Evolutionary conservation across 2,329 filamentous ascomycete genomes (phyloP).

Genomic region (Coniochaeta ligniaria): DNA sequence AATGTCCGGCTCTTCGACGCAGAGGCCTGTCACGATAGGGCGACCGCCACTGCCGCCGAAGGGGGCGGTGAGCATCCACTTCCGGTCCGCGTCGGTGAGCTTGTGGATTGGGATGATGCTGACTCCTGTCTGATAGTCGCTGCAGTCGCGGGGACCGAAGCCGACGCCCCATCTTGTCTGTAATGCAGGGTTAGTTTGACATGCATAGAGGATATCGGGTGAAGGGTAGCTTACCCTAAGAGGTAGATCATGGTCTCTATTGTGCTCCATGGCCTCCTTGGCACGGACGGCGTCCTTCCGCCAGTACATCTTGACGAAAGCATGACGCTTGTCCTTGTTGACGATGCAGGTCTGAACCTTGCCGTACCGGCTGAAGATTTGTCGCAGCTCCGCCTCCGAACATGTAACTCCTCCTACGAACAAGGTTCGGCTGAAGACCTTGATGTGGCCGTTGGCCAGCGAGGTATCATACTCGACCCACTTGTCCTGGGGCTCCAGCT

Average conservation of each 20-base stretch:
- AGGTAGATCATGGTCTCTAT: slow-evolving; percentile 63
- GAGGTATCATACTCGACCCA: slow-evolving; percentile 73
- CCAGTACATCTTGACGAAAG: slow-evolving; percentile 97
- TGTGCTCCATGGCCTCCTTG: slow-evolving; percentile 80
- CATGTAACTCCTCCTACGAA: slow-evolving; percentile 93
- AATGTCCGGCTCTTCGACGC: slow-evolving; percentile 95
- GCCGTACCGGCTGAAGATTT: slow-evolving; percentile 75
- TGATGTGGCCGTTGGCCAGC: slow-evolving; percentile 72
- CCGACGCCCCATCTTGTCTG: slow-evolving; percentile 93
- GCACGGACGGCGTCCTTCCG: slow-evolving; percentile 77
- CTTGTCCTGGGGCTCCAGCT: slow-evolving; percentile 41
- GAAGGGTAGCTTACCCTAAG: slow-evolving; percentile 51
- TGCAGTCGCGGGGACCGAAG: slow-evolving; percentile 94
- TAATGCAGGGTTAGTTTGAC: slow-evolving; percentile 24
- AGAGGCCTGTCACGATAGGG: slow-evolving; percentile 72
- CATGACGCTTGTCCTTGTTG: slow-evolving; percentile 95
- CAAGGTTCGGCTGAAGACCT: slow-evolving; percentile 88
- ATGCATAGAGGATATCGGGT: neutral
- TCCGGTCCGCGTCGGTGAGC: slow-evolving; percentile 90
- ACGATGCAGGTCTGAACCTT: slow-evolving; percentile 95
- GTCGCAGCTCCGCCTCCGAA: slow-evolving; percentile 73
- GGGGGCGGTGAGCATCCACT: slow-evolving; percentile 93
- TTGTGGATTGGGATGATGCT: slow-evolving; percentile 89
- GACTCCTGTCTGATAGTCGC: slow-evolving; percentile 86
- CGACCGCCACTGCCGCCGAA: slow-evolving; percentile 87